Conservation (phyloP, 768 basidiomycete species). For the Boletus rubroflammeus region DNA sequence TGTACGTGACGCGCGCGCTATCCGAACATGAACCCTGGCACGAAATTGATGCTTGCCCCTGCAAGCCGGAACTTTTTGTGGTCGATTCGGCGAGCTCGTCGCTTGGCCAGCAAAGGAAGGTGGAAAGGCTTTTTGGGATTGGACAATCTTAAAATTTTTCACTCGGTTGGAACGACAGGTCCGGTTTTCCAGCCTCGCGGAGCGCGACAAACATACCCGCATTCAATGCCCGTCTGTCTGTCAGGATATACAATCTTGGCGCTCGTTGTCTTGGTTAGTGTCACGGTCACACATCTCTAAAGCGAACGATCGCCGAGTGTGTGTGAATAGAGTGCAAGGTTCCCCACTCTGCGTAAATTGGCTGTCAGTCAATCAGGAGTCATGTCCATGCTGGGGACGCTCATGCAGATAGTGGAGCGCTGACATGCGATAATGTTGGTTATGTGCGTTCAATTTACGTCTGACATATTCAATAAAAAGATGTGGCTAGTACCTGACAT, state of each 20-base stretch:
- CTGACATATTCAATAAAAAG: slow-evolving; percentile 8
- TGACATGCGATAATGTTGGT: slow-evolving; percentile 4
- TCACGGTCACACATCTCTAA: not conserved
- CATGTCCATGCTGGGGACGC: not conserved
- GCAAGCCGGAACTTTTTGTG: not conserved
- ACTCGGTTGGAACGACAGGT: slow-evolving; percentile 3
- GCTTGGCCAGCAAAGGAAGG: slow-evolving; percentile 16
- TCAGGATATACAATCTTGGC: not conserved
- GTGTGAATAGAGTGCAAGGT: slow-evolving; percentile 4
- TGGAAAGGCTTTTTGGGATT: not conserved
- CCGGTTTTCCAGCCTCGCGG: slow-evolving; percentile 3
- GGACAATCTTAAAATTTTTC: not conserved
- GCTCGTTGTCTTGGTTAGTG: not conserved
- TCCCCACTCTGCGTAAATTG: slow-evolving; percentile 4
- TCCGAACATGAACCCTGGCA: slow-evolving; percentile 16
- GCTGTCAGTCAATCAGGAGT: slow-evolving; percentile 6
- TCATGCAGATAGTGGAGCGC: not conserved
- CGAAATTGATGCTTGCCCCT: not conserved
- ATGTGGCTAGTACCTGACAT: slow-evolving; percentile 4
- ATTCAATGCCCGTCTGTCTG: not conserved
- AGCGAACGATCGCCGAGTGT: slow-evolving; percentile 4
- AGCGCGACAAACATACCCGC: not conserved
- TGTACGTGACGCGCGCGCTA: slow-evolving; percentile 4
- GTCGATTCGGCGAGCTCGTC: not conserved
- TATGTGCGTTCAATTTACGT: slow-evolving; percentile 22